Percentiles rank a stretch among this genome's conserved stretches.
phyloP scores from a whole-genome alignment of 2,329 filamentous ascomycete genomes.

The Lachnum nothofagi region DNA sequence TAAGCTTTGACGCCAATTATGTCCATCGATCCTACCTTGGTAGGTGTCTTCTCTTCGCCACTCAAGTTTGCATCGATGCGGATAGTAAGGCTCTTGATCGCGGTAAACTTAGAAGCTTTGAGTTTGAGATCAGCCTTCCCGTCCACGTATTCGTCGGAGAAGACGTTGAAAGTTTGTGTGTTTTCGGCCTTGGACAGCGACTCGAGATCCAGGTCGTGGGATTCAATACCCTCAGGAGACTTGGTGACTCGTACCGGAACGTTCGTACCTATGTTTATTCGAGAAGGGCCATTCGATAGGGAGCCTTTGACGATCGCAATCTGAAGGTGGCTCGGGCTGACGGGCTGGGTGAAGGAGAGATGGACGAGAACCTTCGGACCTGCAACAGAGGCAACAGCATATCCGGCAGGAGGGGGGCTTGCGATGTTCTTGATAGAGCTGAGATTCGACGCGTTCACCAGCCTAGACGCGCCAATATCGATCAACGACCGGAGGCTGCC shows the following conservation, averaged over 20 bases:
- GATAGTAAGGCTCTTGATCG: conserved; percentile 27
- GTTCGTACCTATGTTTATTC: conserved; percentile 27
- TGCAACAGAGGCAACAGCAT: conserved; percentile 21
- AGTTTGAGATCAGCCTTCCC: conserved; percentile 26
- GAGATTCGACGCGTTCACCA: conserved; percentile 25
- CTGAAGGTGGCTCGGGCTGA: conserved; percentile 22
- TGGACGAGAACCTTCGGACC: conserved; percentile 23
- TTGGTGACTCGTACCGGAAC: conserved; percentile 21
- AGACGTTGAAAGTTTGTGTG: conserved; percentile 27
- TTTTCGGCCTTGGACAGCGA: conserved; percentile 27
- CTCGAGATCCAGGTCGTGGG: conserved; percentile 26
- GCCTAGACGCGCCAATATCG: conserved; percentile 17
- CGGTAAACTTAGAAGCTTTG: conserved; percentile 29
- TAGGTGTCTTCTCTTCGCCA: conserved; percentile 23
- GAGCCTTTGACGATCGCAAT: conserved; percentile 23
- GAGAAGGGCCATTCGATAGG: conserved; percentile 21
- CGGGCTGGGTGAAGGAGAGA: conserved; percentile 22
- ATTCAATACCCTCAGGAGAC: conserved; percentile 20
- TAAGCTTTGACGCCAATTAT: conserved; percentile 24
- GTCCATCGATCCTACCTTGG: conserved; percentile 26
- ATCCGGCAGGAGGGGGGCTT: conserved; percentile 27
- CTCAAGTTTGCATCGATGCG: conserved; percentile 29
- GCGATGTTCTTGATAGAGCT: conserved; percentile 26
- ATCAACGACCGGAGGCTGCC: conserved; percentile 25
- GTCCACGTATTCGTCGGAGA: conserved; percentile 28